Evolutionary conservation across 2,329 filamentous ascomycete genomes (phyloP), one percentile per base, ranked within the genome.

Genomic region (Biscogniauxia mediterranea): DNA sequence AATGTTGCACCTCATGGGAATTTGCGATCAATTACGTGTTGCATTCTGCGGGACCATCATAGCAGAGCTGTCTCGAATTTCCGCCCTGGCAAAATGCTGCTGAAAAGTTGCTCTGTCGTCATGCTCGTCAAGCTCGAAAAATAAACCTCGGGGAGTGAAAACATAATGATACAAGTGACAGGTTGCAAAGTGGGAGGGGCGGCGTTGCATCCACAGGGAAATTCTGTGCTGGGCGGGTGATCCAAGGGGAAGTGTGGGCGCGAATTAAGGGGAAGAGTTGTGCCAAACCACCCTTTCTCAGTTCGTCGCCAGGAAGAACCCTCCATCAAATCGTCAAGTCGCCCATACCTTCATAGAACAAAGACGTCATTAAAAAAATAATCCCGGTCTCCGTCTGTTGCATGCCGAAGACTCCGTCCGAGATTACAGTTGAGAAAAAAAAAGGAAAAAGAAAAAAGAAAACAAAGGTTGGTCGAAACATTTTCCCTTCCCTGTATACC

Each of bases 1-100:
- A 71, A 71, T 69, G 73, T 70, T 75, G 72, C 72, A 74, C 72
- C 71, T 71, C 70, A 66, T 67, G 68, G 70, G 72, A 72, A 74
- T 74, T 74, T 73, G 71, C 73, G 72, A 74, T 75, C 69, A 74
- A 74, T 74, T 75, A 74, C 67, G 69, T 74, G 72, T 74, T 73
- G 72, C 70, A 75, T 69, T 73, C 68, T 74, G 72, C 71, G 67
- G 70, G 70, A 66, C 68, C 69, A 70, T 63, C 70, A 73, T 67
- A 65, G 71, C 70, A 73, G 72, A 71, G 66, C 69, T 72, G 67
- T 70, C 68, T 72, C 70, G 71, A 73, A 69, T 69, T 68, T 69
- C 66, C 71, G 71, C 71, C 68, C 64, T 63, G 69, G 66, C 69
- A 70, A 70, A 71, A 69, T 70, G 68, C 58, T 69, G 67, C 69